Evolutionary conservation across 495 filamentous ascomycete species (phyloP), one percentile per base, ranked within the genome.

Genomic region (Aspergillus ellipticus): DNA sequence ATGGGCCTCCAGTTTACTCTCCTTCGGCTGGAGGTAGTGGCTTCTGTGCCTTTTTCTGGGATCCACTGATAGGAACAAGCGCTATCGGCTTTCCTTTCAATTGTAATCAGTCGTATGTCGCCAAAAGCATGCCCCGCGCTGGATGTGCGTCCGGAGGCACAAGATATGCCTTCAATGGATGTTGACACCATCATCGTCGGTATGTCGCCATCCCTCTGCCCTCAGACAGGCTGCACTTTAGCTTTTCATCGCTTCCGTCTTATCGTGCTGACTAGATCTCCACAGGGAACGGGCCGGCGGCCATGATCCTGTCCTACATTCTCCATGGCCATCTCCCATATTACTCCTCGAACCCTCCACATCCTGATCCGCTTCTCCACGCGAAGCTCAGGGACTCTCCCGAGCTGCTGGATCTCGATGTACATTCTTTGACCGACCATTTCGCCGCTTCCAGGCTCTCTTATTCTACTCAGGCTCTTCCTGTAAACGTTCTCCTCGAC

Each of bases 281-380:
- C 51, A 16, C 49, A 79, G 85, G 85, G 53, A 86, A 85, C 61
- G 85, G 85, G 31, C 85, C 85, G 49, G 81, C 85, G 29, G 81
- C 85, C 56, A 78, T 88, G 65, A 82, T 87, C 64, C 75, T 88
- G 21, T 85, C 82, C 51, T 88, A 81, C 62, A 82, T 87, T 48
- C 79, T 88, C 16, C 84, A 88, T 62, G 85, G 85, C 11, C 76
- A 86, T 61, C 71, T 85, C 46, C 85, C 85, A 2, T 77, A 75
- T 53, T 88, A 88, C 56, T 69, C 74, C 17, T 59, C 75, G 6
- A 60, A 72, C 17, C 74, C 75, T 42, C 78, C 77, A 22, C 85
- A 88, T 64, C 82, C 83, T 9, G 85, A 88, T 63, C 71, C 78
- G 17, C 67, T 87, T 13, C 71, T 88, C 1, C 76, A 88, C 62